Evolutionary conservation across 2,329 filamentous ascomycete species (phyloP).

Genomic region (Dendryphion nanum): DNA sequence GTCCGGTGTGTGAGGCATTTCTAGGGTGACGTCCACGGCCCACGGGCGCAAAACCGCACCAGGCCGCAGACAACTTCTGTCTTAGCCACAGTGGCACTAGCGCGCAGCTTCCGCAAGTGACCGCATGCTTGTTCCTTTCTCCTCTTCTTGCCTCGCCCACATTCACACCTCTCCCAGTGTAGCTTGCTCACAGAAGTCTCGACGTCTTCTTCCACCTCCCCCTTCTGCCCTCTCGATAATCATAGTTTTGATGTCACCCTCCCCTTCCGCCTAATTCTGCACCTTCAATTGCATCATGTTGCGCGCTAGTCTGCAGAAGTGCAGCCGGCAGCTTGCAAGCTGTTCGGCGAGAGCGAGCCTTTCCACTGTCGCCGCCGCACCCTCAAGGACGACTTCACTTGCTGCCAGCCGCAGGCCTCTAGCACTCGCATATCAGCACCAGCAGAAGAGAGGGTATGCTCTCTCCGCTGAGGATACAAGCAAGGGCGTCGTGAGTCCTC

Average conservation of each 20-base stretch:
- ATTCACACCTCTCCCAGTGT: background rate
- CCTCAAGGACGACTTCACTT: constrained; percentile 42
- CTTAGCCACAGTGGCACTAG: constrained; percentile 4
- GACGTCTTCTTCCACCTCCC: constrained; percentile 1
- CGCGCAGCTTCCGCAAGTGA: constrained; percentile 5
- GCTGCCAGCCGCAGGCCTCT: constrained; percentile 49
- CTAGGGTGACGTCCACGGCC: too few species aligned
- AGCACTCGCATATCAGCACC: constrained; percentile 44
- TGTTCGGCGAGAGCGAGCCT: constrained; percentile 47
- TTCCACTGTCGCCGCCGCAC: constrained; percentile 38
- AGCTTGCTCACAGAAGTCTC: constrained; percentile 1
- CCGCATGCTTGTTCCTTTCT: background rate
- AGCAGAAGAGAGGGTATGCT: constrained; percentile 57
- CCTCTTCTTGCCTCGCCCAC: constrained; percentile 1
- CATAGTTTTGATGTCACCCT: constrained; percentile 28
- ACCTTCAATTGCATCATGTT: constrained; percentile 58
- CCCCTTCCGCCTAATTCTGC: constrained; percentile 12
- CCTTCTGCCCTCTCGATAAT: too few species aligned
- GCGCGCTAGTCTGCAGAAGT: constrained; percentile 65
- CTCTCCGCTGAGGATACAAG: constrained; percentile 57
- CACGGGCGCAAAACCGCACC: too few species aligned
- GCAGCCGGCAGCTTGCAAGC: constrained; percentile 64
- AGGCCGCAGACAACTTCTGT: too few species aligned
- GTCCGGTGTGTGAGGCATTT: too few species aligned
- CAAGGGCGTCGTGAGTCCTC: constrained; percentile 58